phyloP scores from a whole-genome alignment of 352 stramenopile species.

The Phytophthora sojae region DNA sequence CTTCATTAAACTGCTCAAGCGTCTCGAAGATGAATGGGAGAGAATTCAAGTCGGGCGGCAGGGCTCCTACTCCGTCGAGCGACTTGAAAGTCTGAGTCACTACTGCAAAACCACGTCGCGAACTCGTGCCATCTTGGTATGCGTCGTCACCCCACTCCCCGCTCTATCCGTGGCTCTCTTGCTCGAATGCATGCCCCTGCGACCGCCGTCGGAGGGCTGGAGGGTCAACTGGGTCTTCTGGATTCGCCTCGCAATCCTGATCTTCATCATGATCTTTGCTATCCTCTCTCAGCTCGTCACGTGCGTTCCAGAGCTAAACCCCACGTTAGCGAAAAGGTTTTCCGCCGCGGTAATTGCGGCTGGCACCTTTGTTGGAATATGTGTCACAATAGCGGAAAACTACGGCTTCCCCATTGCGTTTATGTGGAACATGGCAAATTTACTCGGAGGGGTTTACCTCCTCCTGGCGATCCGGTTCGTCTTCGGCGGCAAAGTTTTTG shows the following conservation, averaged over 20 bases:
- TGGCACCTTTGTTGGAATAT: neutral
- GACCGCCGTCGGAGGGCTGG: neutral
- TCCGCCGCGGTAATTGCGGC: neutral
- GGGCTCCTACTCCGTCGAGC: neutral
- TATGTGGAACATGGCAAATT: neutral
- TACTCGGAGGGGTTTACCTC: neutral
- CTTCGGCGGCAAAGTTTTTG: neutral
- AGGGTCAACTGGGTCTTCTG: slow-evolving; percentile 3
- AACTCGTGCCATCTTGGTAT: neutral
- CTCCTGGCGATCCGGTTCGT: neutral
- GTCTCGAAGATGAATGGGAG: neutral
- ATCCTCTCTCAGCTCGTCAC: neutral
- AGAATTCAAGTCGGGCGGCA: neutral
- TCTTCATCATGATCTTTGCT: neutral
- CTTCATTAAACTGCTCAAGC: neutral
- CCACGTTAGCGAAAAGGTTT: neutral
- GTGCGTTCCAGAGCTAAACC: neutral
- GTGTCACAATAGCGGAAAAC: neutral
- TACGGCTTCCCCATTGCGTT: neutral
- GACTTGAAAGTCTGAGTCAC: neutral
- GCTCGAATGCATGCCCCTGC: neutral
- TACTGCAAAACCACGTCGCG: neutral
- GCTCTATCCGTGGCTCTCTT: neutral
- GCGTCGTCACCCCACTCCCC: neutral
- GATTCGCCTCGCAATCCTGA: neutral